Conservation (phyloP, 345 rosid genomes). For the Raphanus raphanistrum region DNA sequence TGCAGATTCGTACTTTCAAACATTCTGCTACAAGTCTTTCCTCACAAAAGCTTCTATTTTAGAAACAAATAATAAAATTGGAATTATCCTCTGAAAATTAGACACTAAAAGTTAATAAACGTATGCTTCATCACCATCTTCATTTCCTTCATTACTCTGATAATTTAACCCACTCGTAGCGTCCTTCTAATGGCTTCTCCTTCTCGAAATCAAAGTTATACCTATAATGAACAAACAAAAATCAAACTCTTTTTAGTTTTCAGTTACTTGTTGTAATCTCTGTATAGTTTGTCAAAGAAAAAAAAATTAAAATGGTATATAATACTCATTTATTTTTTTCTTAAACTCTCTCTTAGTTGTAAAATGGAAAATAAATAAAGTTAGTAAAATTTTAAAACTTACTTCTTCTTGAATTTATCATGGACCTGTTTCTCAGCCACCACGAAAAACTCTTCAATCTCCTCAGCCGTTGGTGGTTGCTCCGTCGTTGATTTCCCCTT, state of each 20-base stretch:
- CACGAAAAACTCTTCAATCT: constrained; percentile 70
- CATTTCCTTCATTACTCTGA: constrained; percentile 35
- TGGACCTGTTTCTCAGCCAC: constrained; percentile 52
- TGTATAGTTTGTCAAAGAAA: no score
- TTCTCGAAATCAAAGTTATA: constrained; percentile 62
- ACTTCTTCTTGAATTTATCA: constrained; percentile 56
- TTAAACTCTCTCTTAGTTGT: neutral
- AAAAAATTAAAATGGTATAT: no score
- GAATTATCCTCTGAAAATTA: constrained; percentile 10
- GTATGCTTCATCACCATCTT: constrained; percentile 9
- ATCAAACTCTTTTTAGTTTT: neutral
- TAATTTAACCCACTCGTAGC: constrained; percentile 61
- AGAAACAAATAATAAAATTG: neutral
- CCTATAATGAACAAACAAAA: constrained; percentile 37
- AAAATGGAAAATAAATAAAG: neutral
- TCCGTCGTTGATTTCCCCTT: constrained; percentile 25
- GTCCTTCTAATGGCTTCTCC: constrained; percentile 74
- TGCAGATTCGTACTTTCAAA: constrained; percentile 31
- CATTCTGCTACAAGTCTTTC: constrained; percentile 28
- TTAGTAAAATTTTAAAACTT: neutral
- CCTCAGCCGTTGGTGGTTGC: constrained; percentile 39
- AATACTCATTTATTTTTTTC: neutral
- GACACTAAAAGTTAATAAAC: constrained; percentile 18
- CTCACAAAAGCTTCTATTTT: constrained; percentile 16
- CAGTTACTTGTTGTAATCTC: no score